Percentiles rank a stretch among this genome's conserved stretches.
phyloP scores from a whole-genome alignment of 2,329 filamentous ascomycete genomes.

The Aspergillus sp. region DNA sequence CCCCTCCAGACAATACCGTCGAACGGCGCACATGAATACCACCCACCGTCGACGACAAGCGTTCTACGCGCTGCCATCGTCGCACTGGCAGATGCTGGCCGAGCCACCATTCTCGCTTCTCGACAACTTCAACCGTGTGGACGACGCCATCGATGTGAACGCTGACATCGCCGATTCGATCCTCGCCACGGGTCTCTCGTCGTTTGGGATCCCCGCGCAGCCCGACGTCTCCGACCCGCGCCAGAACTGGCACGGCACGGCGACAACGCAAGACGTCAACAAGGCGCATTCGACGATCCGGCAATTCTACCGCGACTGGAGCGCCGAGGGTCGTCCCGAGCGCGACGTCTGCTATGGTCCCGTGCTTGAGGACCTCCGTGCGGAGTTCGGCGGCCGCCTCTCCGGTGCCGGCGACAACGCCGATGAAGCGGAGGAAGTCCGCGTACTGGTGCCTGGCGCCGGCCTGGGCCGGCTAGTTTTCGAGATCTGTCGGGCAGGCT shows the following conservation, averaged over 20 bases:
- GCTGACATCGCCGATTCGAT: slow-evolving; percentile 79
- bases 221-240: slow-evolving; percentile 40
- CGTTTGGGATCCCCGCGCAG: slow-evolving; percentile 57
- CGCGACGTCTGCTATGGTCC: slow-evolving; percentile 74
- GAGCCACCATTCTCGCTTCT: slow-evolving; percentile 79
- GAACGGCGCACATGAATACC: slow-evolving; percentile 80
- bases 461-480: slow-evolving; percentile 87
- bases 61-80: slow-evolving; percentile 84
- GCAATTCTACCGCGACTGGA: slow-evolving; percentile 96
- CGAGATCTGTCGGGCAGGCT: slow-evolving; percentile 74
- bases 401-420: slow-evolving; percentile 8
- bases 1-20: slow-evolving; percentile 73
- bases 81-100: slow-evolving; percentile 80
- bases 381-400: slow-evolving; percentile 37
- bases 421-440: slow-evolving; percentile 45
- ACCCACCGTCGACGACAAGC: slow-evolving; percentile 87
- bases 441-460: slow-evolving; percentile 82
- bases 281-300: slow-evolving; percentile 90
- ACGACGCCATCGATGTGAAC: slow-evolving; percentile 86
- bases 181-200: slow-evolving; percentile 63
- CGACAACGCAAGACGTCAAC: slow-evolving; percentile 73
- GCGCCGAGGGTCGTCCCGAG: slow-evolving; percentile 70
- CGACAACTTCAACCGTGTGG: slow-evolving; percentile 72
- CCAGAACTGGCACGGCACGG: slow-evolving; percentile 65
- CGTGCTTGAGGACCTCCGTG: slow-evolving; percentile 63